These are phyloP conservation scores for Helenozyma rhizophorensis DNA, from an alignment of 805 yeast genomes.

Conservation along the genomic window DNA sequence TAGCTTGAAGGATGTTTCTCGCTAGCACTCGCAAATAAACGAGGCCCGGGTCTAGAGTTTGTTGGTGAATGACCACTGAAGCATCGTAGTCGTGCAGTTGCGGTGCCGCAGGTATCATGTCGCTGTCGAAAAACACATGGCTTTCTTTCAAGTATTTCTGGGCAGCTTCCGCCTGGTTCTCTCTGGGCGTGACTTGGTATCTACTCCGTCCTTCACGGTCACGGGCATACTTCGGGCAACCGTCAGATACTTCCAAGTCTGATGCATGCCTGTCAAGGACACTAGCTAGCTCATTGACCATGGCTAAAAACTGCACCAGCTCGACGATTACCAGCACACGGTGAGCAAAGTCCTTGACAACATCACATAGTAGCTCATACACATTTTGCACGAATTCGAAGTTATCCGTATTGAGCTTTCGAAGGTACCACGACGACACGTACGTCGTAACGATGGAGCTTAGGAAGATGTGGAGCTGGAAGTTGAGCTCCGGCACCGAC, in stretches of 20 bases:
- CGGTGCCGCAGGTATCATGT: neutral
- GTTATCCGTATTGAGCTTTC: constrained; percentile 15
- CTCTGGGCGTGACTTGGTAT: neutral
- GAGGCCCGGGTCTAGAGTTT: neutral
- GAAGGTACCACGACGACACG: constrained; percentile 17
- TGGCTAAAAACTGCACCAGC: constrained; percentile 13
- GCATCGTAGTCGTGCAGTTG: too few species aligned
- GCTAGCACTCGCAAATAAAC: constrained; percentile 8
- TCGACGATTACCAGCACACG: constrained; percentile 9
- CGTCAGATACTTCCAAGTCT: constrained; percentile 3
- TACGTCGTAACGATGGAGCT: constrained; percentile 21
- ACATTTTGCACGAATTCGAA: constrained; percentile 11
- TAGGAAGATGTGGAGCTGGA: constrained; percentile 36
- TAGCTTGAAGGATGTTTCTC: constrained; percentile 4
- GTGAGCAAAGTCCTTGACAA: constrained; percentile 10
- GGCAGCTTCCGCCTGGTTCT: constrained; percentile 1
- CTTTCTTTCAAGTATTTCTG: constrained; percentile 7
- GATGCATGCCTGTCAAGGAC: constrained; percentile 9
- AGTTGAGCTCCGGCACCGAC: constrained; percentile 21
- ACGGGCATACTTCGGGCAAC: constrained; percentile 7
- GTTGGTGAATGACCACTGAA: neutral
- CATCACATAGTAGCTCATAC: constrained; percentile 10
- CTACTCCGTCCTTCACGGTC: neutral
- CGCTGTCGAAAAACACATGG: constrained; percentile 8
- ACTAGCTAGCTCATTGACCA: constrained; percentile 21